Conservation (phyloP, 768 basidiomycete genomes). For the Arthromyces matolae region DNA sequence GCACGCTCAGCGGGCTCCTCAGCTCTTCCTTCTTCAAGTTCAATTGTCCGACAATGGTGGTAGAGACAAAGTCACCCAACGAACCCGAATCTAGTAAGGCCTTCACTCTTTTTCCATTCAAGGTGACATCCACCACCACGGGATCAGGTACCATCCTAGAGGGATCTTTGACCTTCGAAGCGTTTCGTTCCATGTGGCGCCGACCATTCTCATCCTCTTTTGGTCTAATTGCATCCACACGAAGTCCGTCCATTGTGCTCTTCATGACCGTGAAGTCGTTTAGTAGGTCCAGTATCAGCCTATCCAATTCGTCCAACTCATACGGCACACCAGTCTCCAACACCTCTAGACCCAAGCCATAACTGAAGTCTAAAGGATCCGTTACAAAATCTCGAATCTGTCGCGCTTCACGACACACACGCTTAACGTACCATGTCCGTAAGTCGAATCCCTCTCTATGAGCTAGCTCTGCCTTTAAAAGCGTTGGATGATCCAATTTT, state of each 20-base stretch:
- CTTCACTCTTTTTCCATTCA: slow-evolving; percentile 30
- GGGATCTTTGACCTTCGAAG: slow-evolving; percentile 17
- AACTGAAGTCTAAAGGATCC: background rate
- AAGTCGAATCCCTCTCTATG: background rate
- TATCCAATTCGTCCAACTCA: background rate
- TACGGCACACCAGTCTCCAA: background rate
- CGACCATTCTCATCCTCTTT: background rate
- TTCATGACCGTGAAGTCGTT: background rate
- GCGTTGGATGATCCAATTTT: background rate
- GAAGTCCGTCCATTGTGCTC: background rate
- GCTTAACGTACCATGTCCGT: background rate
- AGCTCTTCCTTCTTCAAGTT: slow-evolving; percentile 21
- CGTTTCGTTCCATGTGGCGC: slow-evolving; percentile 21
- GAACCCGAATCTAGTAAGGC: slow-evolving; percentile 38
- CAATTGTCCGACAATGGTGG: slow-evolving; percentile 34
- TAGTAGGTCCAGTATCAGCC: background rate
- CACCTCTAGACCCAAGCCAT: background rate
- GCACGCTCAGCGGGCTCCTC: slow-evolving; percentile 29
- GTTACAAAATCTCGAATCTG: background rate
- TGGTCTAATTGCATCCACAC: background rate
- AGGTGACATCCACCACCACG: slow-evolving; percentile 23
- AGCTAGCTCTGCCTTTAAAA: background rate
- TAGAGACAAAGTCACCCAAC: slow-evolving; percentile 38
- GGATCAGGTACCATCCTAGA: slow-evolving; percentile 26
- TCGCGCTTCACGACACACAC: background rate